These are phyloP conservation scores for Hordeum vulgare DNA, from an alignment of 176 grass and related monocot genomes.

Conservation along the genomic window MorexV3_pseudomolecules_assembly NC_058520.1:505745438-505745937, in stretches of 20 bases:
- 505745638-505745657: background rate
- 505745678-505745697: background rate
- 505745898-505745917: background rate
- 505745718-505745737: background rate
- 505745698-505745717: background rate
- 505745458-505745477: background rate
- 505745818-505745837: background rate
- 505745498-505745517: background rate
- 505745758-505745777: background rate
- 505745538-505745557: background rate
- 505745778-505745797: background rate
- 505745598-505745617: background rate
- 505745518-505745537: background rate
- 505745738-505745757: background rate
- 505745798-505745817: background rate
- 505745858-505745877: background rate
- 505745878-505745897: background rate
- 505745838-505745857: background rate
- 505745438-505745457: background rate
- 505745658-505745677: background rate
- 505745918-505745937: background rate
- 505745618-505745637: background rate
- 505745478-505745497: background rate
- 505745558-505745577: background rate
- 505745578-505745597: background rate